Conservation (phyloP, 2,329 filamentous ascomycete species). For the Ophiocordyceps polyrhachis-furcata region DNA sequence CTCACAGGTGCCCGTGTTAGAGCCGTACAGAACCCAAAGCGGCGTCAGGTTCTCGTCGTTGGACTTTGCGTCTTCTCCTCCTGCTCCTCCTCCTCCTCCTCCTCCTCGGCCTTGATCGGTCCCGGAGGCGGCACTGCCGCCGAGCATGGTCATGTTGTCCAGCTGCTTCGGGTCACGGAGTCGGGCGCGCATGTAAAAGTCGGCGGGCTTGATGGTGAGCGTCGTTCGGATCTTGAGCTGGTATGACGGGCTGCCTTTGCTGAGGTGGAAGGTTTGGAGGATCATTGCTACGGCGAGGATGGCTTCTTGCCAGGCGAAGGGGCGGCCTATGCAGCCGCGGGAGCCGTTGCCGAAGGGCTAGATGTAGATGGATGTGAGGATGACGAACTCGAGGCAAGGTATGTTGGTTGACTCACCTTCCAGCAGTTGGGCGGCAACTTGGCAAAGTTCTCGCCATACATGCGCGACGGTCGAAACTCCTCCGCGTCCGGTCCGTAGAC, state of each 20-base stretch:
- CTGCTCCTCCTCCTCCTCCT: slow-evolving; percentile 15
- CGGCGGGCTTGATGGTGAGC: slow-evolving; percentile 43
- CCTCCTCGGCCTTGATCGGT: slow-evolving; percentile 26
- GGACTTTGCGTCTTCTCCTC: not conserved
- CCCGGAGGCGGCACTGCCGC: slow-evolving; percentile 15
- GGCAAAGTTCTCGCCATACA: slow-evolving; percentile 50
- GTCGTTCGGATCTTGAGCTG: slow-evolving; percentile 34
- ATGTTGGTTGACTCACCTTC: no score
- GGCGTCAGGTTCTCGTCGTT: slow-evolving; percentile 13
- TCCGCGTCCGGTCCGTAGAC: slow-evolving; percentile 47
- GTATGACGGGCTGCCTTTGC: slow-evolving; percentile 41
- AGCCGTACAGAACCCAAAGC: slow-evolving; percentile 53
- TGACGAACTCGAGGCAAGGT: no score
- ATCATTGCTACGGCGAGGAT: slow-evolving; percentile 42
- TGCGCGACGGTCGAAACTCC: slow-evolving; percentile 51
- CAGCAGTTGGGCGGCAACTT: slow-evolving; percentile 42
- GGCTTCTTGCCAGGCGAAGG: slow-evolving; percentile 60
- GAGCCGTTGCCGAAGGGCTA: slow-evolving; percentile 59
- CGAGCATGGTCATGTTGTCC: slow-evolving; percentile 7
- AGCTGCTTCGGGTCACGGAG: slow-evolving; percentile 17
- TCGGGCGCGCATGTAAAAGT: slow-evolving; percentile 41
- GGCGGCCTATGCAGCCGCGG: slow-evolving; percentile 51
- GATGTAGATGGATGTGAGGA: not conserved
- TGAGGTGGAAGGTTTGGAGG: slow-evolving; percentile 54
- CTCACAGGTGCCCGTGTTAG: slow-evolving; percentile 59